These are phyloP conservation scores for Erythrophleum fordii DNA, from an alignment of 306 rosid genomes.

Conservation along the genomic window DNA sequence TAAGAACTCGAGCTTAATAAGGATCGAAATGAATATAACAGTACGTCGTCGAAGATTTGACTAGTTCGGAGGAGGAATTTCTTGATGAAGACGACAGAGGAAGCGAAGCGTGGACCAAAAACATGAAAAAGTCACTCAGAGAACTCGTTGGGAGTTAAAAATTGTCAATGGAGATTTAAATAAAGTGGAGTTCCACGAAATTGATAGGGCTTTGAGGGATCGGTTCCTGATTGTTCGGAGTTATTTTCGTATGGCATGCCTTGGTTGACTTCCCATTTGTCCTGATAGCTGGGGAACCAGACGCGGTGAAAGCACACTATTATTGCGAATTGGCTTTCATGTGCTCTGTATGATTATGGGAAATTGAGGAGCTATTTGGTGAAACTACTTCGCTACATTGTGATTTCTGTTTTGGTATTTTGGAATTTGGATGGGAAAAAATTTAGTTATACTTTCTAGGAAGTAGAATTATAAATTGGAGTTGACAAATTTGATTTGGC, in stretches of 20 bases:
- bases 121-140: not conserved
- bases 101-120: slow-evolving; percentile 3
- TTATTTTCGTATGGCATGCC: no score
- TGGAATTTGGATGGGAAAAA: no score
- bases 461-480: no score
- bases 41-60: slow-evolving; percentile 19
- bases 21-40: not conserved
- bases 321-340: not conserved
- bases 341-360: no score
- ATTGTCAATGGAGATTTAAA: not conserved
- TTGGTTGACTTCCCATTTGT: not conserved
- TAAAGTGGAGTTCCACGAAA: not conserved
- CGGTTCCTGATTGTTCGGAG: not conserved
- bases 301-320: not conserved
- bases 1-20: not conserved
- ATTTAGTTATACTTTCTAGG: no score
- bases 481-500: no score
- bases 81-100: slow-evolving; percentile 55
- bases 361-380: no score
- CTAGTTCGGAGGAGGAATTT: slow-evolving; percentile 37
- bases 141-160: not conserved
- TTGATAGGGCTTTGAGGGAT: not conserved
- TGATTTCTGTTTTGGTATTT: no score
- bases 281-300: not conserved
- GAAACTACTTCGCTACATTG: no score